A percentile compares a stretch with the other conserved stretches of the same genome.
phyloP scores from a whole-genome alignment of 495 filamentous ascomycete genomes.

The Rhizodiscina lignyota region DNA sequence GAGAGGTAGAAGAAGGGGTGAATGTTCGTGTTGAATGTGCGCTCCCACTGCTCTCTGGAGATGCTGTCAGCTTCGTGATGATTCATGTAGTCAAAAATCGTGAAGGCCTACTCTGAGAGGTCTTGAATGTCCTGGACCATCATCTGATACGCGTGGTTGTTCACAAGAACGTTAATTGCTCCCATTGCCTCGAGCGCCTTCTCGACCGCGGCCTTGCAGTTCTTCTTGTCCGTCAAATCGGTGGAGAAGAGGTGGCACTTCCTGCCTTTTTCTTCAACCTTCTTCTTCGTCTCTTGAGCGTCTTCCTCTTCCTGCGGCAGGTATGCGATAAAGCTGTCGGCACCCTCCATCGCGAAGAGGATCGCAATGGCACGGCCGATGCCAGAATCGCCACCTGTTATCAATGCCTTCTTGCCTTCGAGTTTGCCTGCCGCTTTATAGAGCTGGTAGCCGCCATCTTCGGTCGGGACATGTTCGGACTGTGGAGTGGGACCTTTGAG shows the following conservation, averaged over 20 bases:
- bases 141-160: conserved; percentile 67
- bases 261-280: conserved; percentile 46
- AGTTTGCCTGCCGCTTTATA: conserved; percentile 74
- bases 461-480: conserved; percentile 50
- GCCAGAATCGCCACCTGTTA: conserved; percentile 70
- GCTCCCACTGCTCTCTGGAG: conserved; percentile 53
- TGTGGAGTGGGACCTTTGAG: conserved; percentile 45
- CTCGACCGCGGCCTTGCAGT: conserved; percentile 56
- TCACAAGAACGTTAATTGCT: conserved; percentile 59
- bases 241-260: conserved; percentile 42
- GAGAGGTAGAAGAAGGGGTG: conserved; percentile 35
- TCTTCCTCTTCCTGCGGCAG: conserved; percentile 63
- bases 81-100: too few species aligned
- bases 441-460: conserved; percentile 50
- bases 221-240: conserved; percentile 44
- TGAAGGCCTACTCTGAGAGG: conserved; percentile 48
- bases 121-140: conserved; percentile 57
- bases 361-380: conserved; percentile 69
- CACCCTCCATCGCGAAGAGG: conserved; percentile 72
- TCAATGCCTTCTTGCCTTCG: conserved; percentile 54
- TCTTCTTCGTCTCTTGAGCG: conserved; percentile 52
- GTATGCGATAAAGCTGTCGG: conserved; percentile 57
- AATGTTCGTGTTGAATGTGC: conserved; percentile 27
- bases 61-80: too few species aligned
- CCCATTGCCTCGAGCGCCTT: conserved; percentile 46